Evolutionary conservation across 2,329 filamentous ascomycete genomes (phyloP), one percentile per base, ranked within the genome.

Genomic region (Epicoccum sorghinum): DNA sequence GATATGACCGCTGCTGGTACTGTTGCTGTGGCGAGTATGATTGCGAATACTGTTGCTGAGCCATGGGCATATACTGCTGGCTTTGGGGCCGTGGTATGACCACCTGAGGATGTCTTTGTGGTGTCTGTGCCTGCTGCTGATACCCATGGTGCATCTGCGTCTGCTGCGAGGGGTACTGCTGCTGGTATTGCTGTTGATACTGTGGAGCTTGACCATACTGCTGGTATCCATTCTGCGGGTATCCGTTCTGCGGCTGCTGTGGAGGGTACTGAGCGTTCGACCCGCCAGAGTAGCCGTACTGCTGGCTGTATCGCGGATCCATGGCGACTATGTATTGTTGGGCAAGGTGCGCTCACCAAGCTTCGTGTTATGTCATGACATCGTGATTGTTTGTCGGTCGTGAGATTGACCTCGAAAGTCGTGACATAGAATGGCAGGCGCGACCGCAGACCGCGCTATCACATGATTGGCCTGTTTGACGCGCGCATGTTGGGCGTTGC

Each of bases 271-370:
- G 62, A 29, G 45, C 54, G 58, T 73, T 70, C 52, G 72, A 69
- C 50, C 60, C 60, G 52, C 67, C 68, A 4, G 60, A 45, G 43
- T 69, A 68, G 47, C 65, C 69, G 41, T 66, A 68, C 45, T 66
- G 67, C 64, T 68, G 72, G 61, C 70, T 68, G 49, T 69, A 71
- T n/a, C 67, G 66, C 6, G 70, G 69, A 43, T 74, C 69, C 71
- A 74, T 75, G 40, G 39, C 36, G 12, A 36, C 22, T 8, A 35
- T 40, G 14, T 41, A 14, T 8, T 12, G 6, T 42, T 12, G 22
- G 29, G 37, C 18, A 24, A 42, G 46, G 38, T 41, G 33, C 7
- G 1, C 48, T 65, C 63, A 67, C 64, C 60, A 54, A 32, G 44
- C 47, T 50, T 57, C 52, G 48, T 42, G 38, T 14, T 52, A 24